Percentiles rank a stretch among this genome's conserved stretches.
phyloP scores from a whole-genome alignment of 768 basidiomycete species.

The Suillus lakei region DNA sequence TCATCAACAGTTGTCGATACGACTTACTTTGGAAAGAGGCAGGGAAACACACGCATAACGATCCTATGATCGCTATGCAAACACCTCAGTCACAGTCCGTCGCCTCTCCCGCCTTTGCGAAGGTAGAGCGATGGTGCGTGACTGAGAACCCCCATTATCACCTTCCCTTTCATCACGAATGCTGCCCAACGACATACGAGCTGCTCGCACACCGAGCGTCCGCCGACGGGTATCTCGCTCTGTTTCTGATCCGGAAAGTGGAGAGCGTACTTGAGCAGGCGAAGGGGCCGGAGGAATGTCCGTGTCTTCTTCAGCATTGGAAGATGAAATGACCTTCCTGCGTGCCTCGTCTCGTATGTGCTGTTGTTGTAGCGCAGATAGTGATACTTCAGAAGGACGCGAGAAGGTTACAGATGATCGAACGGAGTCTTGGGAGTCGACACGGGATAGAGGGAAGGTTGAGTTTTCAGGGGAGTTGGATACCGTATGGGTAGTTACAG shows the following conservation, averaged over 20 bases:
- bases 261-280: slow-evolving; percentile 29
- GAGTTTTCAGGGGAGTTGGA: slow-evolving; percentile 47
- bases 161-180: slow-evolving; percentile 32
- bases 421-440: slow-evolving; percentile 51
- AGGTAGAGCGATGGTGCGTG: slow-evolving; percentile 39
- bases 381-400: slow-evolving; percentile 58
- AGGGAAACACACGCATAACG: slow-evolving; percentile 6
- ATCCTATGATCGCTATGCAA: slow-evolving; percentile 27
- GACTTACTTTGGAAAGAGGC: slow-evolving; percentile 24
- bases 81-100: slow-evolving; percentile 57
- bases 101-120: slow-evolving; percentile 46
- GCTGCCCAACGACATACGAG: slow-evolving; percentile 52
- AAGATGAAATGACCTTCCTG: slow-evolving; percentile 39
- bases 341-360: slow-evolving; percentile 43
- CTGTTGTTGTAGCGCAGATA: slow-evolving; percentile 61
- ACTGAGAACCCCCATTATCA: slow-evolving; percentile 47
- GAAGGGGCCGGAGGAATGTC: slow-evolving; percentile 11
- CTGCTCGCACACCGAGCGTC: slow-evolving; percentile 42
- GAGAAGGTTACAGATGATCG: slow-evolving; percentile 67
- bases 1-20: background rate
- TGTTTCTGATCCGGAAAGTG: slow-evolving; percentile 54
- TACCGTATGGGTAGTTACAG: slow-evolving; percentile 67
- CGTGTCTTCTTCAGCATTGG: slow-evolving; percentile 28
- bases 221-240: slow-evolving; percentile 49
- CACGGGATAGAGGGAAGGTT: slow-evolving; percentile 41